Evolutionary conservation across 371 early-diverging fungal species (phyloP).

Genomic region (Neoconidiobolus thromboides): DNA sequence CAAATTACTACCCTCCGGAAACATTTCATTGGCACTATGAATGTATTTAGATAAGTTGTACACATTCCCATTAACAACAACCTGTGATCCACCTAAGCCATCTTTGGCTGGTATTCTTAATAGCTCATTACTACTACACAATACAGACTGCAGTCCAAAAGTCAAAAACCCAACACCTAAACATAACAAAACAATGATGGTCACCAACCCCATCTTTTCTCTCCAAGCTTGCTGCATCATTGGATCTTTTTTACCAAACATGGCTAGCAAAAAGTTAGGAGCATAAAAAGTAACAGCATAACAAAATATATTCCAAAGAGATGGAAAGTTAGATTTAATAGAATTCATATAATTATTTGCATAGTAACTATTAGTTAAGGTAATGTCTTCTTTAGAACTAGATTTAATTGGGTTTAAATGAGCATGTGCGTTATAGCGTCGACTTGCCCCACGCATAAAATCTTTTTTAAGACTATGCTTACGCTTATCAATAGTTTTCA

Average conservation of each 20-base stretch:
- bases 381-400: not conserved
- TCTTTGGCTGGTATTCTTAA: constrained; percentile 7
- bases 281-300: constrained; percentile 6
- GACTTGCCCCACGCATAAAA: not conserved
- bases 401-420: not conserved
- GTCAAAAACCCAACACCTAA: constrained; percentile 54
- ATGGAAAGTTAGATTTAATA: not conserved
- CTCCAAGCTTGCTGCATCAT: constrained; percentile 61
- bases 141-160: constrained; percentile 39
- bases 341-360: no score
- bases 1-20: constrained; percentile 17
- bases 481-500: constrained; percentile 1
- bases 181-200: constrained; percentile 47
- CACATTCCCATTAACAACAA: not conserved
- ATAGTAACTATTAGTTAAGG: no score
- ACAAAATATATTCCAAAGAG: constrained; percentile 3
- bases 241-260: constrained; percentile 13
- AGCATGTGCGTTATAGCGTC: not conserved
- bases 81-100: not conserved
- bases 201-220: constrained; percentile 63
- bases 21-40: constrained; percentile 20
- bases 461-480: constrained; percentile 2
- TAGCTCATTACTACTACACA: constrained; percentile 17
- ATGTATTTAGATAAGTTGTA: constrained; percentile 5
- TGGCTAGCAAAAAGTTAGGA: constrained; percentile 1